Conservation (phyloP, 352 stramenopile species). For the Phytophthora capsici region DNA sequence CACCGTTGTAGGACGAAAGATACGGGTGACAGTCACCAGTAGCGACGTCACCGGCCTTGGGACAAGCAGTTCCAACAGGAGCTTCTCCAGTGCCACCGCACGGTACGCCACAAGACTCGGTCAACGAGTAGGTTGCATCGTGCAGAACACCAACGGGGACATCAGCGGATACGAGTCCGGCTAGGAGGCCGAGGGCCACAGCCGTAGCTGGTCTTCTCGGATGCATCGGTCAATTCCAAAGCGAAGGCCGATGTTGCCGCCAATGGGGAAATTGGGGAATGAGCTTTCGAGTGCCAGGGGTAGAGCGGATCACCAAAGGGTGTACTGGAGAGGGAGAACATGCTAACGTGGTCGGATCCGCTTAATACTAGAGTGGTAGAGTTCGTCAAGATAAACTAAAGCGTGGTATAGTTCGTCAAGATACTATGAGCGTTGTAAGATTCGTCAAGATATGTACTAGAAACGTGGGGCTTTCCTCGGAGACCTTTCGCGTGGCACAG, state of each 20-base stretch:
- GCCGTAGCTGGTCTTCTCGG: slow-evolving; percentile 2
- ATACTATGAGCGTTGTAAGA: no score
- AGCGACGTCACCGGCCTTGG: slow-evolving; percentile 29
- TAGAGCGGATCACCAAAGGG: no score
- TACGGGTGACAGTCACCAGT: slow-evolving; percentile 20
- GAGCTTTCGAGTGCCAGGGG: no score
- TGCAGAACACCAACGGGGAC: slow-evolving; percentile 24
- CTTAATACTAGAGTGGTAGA: no score
- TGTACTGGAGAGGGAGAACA: no score
- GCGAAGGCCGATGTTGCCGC: slow-evolving; percentile 9
- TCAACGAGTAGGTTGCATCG: slow-evolving; percentile 29
- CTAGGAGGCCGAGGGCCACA: slow-evolving; percentile 14
- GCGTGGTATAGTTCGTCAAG: no score
- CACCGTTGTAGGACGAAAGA: slow-evolving; percentile 27
- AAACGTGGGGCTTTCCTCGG: no score
- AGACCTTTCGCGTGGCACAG: no score
- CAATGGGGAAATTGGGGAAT: slow-evolving; percentile 22
- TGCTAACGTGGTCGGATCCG: no score
- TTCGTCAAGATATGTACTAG: no score
- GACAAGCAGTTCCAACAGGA: slow-evolving; percentile 14
- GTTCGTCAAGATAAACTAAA: no score
- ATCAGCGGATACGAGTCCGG: slow-evolving; percentile 11
- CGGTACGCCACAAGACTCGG: slow-evolving; percentile 17
- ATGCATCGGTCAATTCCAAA: slow-evolving; percentile 5
- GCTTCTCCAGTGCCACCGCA: slow-evolving; percentile 22